phyloP scores from a whole-genome alignment of 2,329 filamentous ascomycete species.

The Sclerotinia spermophila region DNA sequence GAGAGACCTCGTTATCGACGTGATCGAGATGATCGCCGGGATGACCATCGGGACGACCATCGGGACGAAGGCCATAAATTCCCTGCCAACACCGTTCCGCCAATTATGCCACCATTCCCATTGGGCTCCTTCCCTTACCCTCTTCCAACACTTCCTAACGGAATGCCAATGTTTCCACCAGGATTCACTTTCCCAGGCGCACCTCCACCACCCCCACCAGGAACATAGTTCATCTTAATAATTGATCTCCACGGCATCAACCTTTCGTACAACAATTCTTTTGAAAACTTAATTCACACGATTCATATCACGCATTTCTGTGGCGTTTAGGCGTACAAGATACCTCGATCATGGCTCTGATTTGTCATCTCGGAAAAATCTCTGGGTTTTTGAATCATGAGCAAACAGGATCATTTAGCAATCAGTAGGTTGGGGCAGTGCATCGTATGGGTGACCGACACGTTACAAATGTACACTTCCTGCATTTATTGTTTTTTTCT shows the following conservation, averaged over 20 bases:
- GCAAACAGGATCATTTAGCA: conserved; percentile 17
- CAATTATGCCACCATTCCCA: conserved; percentile 25
- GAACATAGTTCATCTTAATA: conserved; percentile 25
- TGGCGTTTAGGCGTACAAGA: conserved; percentile 18
- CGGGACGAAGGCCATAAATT: conserved; percentile 24
- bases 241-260: background rate
- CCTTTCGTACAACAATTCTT: background rate
- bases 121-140: conserved; percentile 39
- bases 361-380: background rate
- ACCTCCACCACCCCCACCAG: conserved; percentile 33
- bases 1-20: conserved; percentile 29
- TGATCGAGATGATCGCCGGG: conserved; percentile 21
- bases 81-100: conserved; percentile 26
- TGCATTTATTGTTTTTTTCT: background rate
- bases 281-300: background rate
- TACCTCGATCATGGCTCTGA: conserved; percentile 10
- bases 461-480: background rate
- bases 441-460: background rate
- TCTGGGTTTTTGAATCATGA: conserved; percentile 2
- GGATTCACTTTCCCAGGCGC: conserved; percentile 41
- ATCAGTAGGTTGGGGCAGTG: background rate
- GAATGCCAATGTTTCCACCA: conserved; percentile 50
- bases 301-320: conserved; percentile 11
- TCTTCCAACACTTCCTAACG: conserved; percentile 45
- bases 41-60: conserved; percentile 20